A percentile compares a stretch with the other conserved stretches of the same genome.
These are phyloP conservation scores for Xylaria acuta DNA, from an alignment of 495 filamentous ascomycete species.

Conservation along the genomic window DNA sequence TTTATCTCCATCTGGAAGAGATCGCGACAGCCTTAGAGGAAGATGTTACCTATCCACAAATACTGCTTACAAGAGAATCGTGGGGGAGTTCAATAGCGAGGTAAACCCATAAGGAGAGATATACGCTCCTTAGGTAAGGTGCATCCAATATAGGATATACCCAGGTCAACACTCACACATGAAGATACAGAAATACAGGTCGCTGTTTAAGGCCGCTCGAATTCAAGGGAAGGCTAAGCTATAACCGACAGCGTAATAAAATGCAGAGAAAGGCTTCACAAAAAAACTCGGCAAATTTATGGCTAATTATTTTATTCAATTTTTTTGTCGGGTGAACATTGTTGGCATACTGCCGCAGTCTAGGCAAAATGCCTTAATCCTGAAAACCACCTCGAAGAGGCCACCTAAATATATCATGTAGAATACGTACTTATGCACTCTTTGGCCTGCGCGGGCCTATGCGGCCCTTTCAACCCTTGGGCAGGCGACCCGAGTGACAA, in stretches of 20 bases:
- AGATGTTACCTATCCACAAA: too few relatives aligned
- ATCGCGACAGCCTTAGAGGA: neutral
- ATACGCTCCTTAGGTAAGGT: neutral
- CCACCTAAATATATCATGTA: neutral
- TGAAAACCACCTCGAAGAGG: neutral
- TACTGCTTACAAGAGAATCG: neutral
- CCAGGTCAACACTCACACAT: too few relatives aligned
- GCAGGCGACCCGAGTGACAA: neutral
- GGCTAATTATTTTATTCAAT: neutral
- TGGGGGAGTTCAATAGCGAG: neutral
- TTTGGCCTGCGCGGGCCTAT: neutral
- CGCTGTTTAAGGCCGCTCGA: neutral
- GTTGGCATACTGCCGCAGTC: neutral
- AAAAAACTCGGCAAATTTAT: neutral
- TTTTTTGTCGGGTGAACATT: neutral
- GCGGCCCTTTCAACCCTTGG: neutral
- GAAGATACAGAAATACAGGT: too few relatives aligned
- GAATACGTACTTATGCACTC: slow-evolving; percentile 2
- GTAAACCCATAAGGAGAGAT: neutral
- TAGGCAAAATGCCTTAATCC: neutral
- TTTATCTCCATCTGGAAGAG: neutral
- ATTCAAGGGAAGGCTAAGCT: neutral
- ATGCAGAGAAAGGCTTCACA: neutral
- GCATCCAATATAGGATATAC: neutral
- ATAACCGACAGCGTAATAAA: neutral